Evolutionary conservation across 495 filamentous ascomycete species (phyloP), one percentile per base, ranked within the genome.

Genomic region (Pyrenula aspistea): DNA sequence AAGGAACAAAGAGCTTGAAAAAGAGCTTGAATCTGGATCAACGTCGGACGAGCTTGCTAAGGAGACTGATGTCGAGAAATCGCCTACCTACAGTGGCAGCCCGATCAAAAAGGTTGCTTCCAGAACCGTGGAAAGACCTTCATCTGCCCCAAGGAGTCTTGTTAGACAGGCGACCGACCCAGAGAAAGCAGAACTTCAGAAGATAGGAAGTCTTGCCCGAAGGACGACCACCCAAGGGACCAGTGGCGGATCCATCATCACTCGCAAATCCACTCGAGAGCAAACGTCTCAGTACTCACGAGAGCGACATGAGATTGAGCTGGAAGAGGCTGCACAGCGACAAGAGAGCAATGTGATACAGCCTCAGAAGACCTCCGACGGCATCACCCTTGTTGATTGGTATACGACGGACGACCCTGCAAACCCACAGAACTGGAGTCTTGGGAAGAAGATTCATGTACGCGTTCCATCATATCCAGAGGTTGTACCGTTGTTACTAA

Each of bases 371-470:
- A 71, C 73, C 8, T 20, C n/a, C 8, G 66, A 69, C 22, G 67
- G 67, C 20, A 49, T 58, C 49, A 76, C 73, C 51, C 67, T 81
- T 0, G 76, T 79, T n/a, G 74, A 79, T 55, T 82, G 79, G 79
- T 79, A 81, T 59, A 71, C 68, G 48, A 73, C 74, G 2, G 71
- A 77, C 42, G 79, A 81, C 59, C 60, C 67, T 10, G 77, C 68
- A 2, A 81, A 83, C 53, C 80, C 79, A 1, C 74, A 79, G 48
- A 82, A 81, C 53, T 83, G 79, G 79, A 69, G 71, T 1, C 65
- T 63, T 42, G 49, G 22, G 21, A 76, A 74, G 59, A 70, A 68
- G 54, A 22, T 53, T 22, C 58, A 65, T 31, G 62, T 64, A 4
- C 51, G 50, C 10, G 31, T 15, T 15, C 31, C 15, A 4, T 15